These are phyloP conservation scores for Drechslerella dactyloides DNA, from an alignment of 2,329 filamentous ascomycete species.

Conservation along the genomic window DNA sequence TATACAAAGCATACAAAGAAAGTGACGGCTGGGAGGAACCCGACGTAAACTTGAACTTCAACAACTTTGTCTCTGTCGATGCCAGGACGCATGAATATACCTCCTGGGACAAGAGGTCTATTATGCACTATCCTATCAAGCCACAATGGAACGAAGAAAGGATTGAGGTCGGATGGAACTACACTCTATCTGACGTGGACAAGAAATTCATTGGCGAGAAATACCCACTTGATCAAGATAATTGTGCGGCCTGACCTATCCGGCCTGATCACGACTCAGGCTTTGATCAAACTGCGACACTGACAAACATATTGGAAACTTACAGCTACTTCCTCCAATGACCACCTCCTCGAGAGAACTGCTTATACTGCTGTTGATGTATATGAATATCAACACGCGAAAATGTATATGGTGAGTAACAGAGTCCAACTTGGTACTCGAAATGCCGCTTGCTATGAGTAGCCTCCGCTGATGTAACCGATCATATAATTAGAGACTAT, in stretches of 20 bases:
- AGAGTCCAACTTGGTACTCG: no score
- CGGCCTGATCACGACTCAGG: no score
- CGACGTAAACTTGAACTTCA: background rate
- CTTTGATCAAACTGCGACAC: no score
- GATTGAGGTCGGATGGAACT: background rate
- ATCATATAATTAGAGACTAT: conserved; percentile 12
- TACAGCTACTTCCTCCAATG: conserved; percentile 3
- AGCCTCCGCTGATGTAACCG: background rate
- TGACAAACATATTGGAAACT: conserved; percentile 2
- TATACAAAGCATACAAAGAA: conserved; percentile 49
- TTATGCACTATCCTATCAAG: conserved; percentile 22
- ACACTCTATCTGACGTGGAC: conserved; percentile 7
- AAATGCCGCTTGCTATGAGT: no score
- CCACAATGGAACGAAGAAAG: conserved; percentile 15
- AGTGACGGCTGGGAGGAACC: background rate
- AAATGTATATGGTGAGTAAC: conserved; percentile 32
- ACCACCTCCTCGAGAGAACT: conserved; percentile 6
- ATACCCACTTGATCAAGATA: conserved; percentile 16
- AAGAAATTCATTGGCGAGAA: conserved; percentile 19
- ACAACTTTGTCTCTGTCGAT: conserved; percentile 3
- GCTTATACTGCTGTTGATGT: conserved; percentile 19
- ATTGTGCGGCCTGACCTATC: conserved; percentile 2
- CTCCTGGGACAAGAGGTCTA: conserved; percentile 15
- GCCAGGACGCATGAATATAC: background rate
- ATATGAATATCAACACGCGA: conserved; percentile 21